phyloP scores from a whole-genome alignment of 1,284 basidiomycete genomes.

The Pyrrhoderma noxium region DNA sequence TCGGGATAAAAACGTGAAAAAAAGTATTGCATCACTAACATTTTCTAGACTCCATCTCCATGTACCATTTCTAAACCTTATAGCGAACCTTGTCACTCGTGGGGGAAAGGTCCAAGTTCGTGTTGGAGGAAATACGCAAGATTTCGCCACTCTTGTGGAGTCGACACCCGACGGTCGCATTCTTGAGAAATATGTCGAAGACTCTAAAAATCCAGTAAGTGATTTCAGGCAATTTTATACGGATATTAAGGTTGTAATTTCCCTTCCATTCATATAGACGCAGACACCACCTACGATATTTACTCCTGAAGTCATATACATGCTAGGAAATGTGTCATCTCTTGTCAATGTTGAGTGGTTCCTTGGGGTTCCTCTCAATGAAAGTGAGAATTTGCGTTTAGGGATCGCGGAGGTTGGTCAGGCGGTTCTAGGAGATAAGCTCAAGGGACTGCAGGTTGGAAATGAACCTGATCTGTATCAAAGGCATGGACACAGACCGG shows the following conservation, averaged over 20 bases:
- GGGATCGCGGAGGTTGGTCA: conserved; percentile 19
- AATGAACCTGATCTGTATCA: conserved; percentile 39
- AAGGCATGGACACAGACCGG: conserved; percentile 8
- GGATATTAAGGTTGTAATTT: neutral
- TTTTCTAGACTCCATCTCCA: neutral
- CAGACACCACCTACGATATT: conserved; percentile 12
- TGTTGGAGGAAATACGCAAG: conserved; percentile 17
- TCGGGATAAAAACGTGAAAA: too few relatives aligned
- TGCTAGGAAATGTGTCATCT: conserved; percentile 14
- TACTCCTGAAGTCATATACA: conserved; percentile 13
- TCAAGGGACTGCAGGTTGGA: conserved; percentile 32
- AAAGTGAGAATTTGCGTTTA: conserved; percentile 9
- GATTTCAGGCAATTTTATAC: neutral
- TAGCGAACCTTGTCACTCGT: conserved; percentile 9
- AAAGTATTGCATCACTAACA: too few relatives aligned
- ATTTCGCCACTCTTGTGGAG: conserved; percentile 9
- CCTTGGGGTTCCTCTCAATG: conserved; percentile 16
- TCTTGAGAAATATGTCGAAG: conserved; percentile 10
- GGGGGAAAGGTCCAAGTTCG: conserved; percentile 10
- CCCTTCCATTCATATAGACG: conserved; percentile 5
- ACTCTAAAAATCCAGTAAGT: neutral
- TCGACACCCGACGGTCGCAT: conserved; percentile 5
- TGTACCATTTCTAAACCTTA: conserved; percentile 15
- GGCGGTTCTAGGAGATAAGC: conserved; percentile 27
- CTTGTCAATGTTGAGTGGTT: conserved; percentile 14